Conservation (phyloP, 768 basidiomycete species). For the Tremella fuciformis region DNA sequence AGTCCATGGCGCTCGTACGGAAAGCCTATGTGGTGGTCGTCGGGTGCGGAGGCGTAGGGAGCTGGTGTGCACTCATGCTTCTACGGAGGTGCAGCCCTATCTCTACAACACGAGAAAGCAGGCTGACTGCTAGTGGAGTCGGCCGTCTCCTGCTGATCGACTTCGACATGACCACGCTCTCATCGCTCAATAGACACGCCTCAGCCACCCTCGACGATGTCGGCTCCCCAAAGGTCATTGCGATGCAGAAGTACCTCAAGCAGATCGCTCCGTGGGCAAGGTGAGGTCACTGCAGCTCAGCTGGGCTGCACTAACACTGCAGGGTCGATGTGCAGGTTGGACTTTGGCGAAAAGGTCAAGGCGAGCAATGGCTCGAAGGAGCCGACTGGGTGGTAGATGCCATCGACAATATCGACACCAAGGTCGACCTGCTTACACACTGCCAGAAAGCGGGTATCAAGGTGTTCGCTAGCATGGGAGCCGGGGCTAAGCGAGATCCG, state of each 20-base stretch:
- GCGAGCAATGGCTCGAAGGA: conserved; percentile 68
- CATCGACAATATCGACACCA: conserved; percentile 95
- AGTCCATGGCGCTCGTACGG: conserved; percentile 76
- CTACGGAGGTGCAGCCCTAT: conserved; percentile 71
- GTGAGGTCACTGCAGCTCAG: conserved; percentile 21
- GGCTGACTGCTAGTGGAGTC: conserved; percentile 43
- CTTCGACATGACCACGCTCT: conserved; percentile 93
- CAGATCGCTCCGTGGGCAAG: conserved; percentile 80
- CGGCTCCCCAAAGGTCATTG: conserved; percentile 86
- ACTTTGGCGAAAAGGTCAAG: conserved; percentile 74
- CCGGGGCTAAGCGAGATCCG: conserved; percentile 89
- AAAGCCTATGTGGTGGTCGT: conserved; percentile 76
- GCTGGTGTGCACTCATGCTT: conserved; percentile 92
- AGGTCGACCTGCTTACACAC: conserved; percentile 87
- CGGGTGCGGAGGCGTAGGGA: conserved; percentile 95
- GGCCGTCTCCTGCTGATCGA: conserved; percentile 49
- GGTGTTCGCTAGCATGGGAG: conserved; percentile 96
- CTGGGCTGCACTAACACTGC: not conserved
- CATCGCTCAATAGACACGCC: conserved; percentile 91
- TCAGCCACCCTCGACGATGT: conserved; percentile 85
- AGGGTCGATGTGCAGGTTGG: conserved; percentile 75
- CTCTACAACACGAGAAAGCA: not conserved
- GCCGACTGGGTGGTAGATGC: conserved; percentile 98
- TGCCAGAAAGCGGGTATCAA: conserved; percentile 77
- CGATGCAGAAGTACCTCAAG: conserved; percentile 62